phyloP scores from a whole-genome alignment of 2,329 filamentous ascomycete species.

The Dactylonectria macrodidyma region DNA sequence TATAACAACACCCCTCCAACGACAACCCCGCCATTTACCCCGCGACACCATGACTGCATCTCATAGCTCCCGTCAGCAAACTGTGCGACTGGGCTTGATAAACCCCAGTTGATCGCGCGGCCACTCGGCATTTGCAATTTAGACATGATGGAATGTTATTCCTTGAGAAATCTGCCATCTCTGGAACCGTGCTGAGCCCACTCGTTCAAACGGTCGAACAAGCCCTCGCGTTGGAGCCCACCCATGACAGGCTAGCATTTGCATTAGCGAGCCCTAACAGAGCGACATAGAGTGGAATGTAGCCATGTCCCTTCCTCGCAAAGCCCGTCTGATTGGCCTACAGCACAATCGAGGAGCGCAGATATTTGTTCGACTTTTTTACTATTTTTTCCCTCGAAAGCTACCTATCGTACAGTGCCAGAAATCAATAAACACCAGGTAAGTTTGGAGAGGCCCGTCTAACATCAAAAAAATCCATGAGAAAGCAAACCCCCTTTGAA shows the following conservation, averaged over 20 bases:
- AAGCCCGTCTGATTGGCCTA: neutral
- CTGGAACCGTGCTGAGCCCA: neutral
- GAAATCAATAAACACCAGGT: slow-evolving; percentile 29
- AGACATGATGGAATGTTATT: neutral
- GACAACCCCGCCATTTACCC: slow-evolving; percentile 30
- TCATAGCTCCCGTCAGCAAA: slow-evolving; percentile 9
- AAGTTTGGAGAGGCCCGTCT: slow-evolving; percentile 43
- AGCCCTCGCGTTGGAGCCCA: slow-evolving; percentile 3
- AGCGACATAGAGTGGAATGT: slow-evolving; percentile 6
- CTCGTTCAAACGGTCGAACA: neutral
- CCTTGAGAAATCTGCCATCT: neutral
- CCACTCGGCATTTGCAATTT: neutral
- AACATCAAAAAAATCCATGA: slow-evolving; percentile 38
- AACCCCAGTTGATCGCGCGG: neutral
- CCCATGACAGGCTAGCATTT: slow-evolving; percentile 14
- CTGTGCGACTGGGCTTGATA: neutral
- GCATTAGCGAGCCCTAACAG: slow-evolving; percentile 41
- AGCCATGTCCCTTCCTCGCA: neutral
- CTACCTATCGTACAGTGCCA: slow-evolving; percentile 48
- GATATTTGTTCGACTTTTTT: slow-evolving; percentile 38
- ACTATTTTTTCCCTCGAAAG: slow-evolving; percentile 37
- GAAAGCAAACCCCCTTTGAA: slow-evolving; percentile 42
- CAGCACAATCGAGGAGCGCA: neutral
- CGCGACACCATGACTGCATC: slow-evolving; percentile 25
- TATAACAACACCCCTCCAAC: slow-evolving; percentile 7